Evolutionary conservation across 2,329 filamentous ascomycete genomes (phyloP).

Genomic region (Aureobasidium sp.): DNA sequence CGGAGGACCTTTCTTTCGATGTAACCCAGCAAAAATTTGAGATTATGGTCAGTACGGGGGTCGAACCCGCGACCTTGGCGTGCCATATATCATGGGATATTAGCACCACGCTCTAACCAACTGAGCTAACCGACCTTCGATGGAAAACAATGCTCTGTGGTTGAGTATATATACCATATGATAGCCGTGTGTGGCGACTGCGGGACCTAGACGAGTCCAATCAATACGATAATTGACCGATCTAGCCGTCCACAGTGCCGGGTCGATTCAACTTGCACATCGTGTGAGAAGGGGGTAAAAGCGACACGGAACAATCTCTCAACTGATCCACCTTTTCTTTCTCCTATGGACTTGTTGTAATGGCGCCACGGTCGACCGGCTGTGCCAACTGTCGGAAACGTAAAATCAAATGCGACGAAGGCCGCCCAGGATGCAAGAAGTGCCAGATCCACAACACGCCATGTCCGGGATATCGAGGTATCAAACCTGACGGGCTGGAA

Average conservation of each 20-base stretch:
- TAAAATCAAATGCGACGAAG: slow-evolving; percentile 26
- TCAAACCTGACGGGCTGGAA: slow-evolving; percentile 19
- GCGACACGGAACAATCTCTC: neutral
- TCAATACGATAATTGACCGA: neutral
- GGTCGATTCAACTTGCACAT: neutral
- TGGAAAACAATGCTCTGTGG: too few relatives aligned
- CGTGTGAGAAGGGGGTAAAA: neutral
- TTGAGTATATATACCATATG: too few relatives aligned
- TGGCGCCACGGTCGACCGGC: slow-evolving; percentile 25
- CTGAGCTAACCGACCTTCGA: too few relatives aligned
- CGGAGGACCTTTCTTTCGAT: too few relatives aligned
- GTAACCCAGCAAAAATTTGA: too few relatives aligned
- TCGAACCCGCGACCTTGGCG: too few relatives aligned
- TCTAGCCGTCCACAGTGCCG: neutral
- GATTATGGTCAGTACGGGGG: too few relatives aligned
- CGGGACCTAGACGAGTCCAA: neutral
- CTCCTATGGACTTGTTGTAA: slow-evolving; percentile 12
- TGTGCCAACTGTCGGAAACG: slow-evolving; percentile 25
- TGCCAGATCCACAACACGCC: slow-evolving; percentile 24
- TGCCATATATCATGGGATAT: too few relatives aligned
- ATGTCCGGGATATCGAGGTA: slow-evolving; percentile 24
- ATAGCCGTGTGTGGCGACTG: too few relatives aligned
- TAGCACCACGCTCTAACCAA: too few relatives aligned
- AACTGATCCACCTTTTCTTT: neutral
- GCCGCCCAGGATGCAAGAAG: slow-evolving; percentile 22